Base-by-base conservation (phyloP, 2,329 filamentous ascomycete genomes). In the Alternaria hordeiaustralica region DNA sequence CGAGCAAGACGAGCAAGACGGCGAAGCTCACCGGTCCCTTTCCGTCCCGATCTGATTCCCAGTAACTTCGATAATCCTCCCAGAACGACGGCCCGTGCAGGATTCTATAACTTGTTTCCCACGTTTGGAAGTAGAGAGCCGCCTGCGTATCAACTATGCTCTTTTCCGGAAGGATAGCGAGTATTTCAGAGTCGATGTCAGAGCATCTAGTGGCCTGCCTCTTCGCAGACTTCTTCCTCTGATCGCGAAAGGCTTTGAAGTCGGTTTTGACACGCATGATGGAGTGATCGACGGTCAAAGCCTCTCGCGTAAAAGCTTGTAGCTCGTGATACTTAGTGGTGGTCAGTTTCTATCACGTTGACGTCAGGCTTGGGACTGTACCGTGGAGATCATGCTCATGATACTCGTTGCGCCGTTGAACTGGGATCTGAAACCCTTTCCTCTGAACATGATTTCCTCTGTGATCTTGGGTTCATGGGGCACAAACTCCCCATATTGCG, bases 61-160 rank as follows among this genome's bases (percentile, higher is more conserved):
- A 88, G 63, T 84, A 85, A 1, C 56, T 72, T 4, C 77, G 63
- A 65, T 87, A 88, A 8, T 87, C 83, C 20, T 76, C 66, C 80
- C 81, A 82, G 63, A 88, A 89, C 0, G 81, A 83, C 0, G 86
- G 86, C 5, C 79, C 71, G 58, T 89, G 87, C 0, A 89, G 71
- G 47, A 89, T 84, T 4, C 85, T 82, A 55, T 87, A 83, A 0
- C 81, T 80, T 2, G 80, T 82, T 62, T 87, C 87, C 61, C 85
- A 87, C 0, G 77, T 83, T 3, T 74, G 72, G 46, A 87, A 82
- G 72, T 89, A 89, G 0, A 84, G 65, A 1, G 71, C 61, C 7
- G 81, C 79, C 72, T 84, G 80, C 12, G 68, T 41, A 60, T 87
- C 84, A 1, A 83, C 75, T 18, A 78, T 69, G 15, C 57, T 64